Evolutionary conservation across 1,284 basidiomycete genomes (phyloP), one percentile per base, ranked within the genome.

Genomic region (Polyporus tsugae): DNA sequence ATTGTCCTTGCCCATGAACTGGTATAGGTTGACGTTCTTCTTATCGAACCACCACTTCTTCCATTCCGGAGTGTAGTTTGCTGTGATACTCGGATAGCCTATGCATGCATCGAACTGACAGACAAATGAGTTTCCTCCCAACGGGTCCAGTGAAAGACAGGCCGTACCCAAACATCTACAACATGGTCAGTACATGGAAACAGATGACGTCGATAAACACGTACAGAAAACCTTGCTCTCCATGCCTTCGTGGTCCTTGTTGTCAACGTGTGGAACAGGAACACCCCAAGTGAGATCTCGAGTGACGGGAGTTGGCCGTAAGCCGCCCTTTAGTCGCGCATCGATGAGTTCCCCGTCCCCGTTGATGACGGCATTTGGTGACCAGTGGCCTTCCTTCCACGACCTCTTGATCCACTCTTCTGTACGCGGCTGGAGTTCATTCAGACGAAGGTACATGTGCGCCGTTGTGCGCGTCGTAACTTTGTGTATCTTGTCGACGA

Each of bases 1-100:
- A 75, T 98, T 97, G 80, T 97, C 95, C 81, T 97, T 97, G 77
- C 95, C 95, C 98, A 99, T 99, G 86, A 99, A 99, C 81, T 99
- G 98, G 83, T 95, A 98, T 64, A 99, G 84, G 74, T 91, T 87
- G 73, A 99, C 97, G 75, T 99, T 87, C 74, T 96, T 86, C 5
- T 94, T 94, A 79, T 97, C 94, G 79, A 95, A 91, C 98, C 98
- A 99, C 98, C 98, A 99, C 79, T 92, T 86, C 80, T 94, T 90
- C 98, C 98, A 99, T 72, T 98, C 92, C 60, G 92, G 84, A 29
- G 96, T 98, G 84, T 98, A 97, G 78, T 93, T 95, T 66, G 96
- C 96, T 6, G 97, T 99, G 76, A 99, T 99, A 81, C 96, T 98
- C 4, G 95, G 93, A 81, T 99, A 99, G 65, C 98, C 98, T 70